phyloP scores from a whole-genome alignment of 2,329 filamentous ascomycete genomes.

The Leptographium wingfieldii region DNA sequence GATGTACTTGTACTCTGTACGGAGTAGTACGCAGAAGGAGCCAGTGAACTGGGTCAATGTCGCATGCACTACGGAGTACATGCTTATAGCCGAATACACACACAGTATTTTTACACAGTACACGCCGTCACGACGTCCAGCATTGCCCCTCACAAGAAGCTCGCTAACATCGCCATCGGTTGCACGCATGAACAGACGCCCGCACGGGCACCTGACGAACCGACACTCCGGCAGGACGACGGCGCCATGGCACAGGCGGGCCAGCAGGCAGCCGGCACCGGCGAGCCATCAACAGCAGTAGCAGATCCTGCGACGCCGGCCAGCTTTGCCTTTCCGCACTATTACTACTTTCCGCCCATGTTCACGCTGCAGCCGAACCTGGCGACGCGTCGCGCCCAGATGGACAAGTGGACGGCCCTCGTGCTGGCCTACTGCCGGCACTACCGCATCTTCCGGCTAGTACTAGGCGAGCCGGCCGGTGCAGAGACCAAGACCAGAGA shows the following conservation, averaged over 20 bases:
- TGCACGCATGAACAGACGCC: not conserved
- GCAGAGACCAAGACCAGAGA: slow-evolving; percentile 12
- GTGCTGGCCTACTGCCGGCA: slow-evolving; percentile 74
- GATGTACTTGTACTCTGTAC: no score
- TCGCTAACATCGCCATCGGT: not conserved
- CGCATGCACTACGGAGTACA: no score
- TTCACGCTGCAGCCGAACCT: slow-evolving; percentile 70
- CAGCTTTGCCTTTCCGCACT: slow-evolving; percentile 43
- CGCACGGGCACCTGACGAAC: not conserved
- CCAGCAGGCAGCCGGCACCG: not conserved
- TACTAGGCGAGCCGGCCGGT: slow-evolving; percentile 44
- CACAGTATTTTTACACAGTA: not conserved
- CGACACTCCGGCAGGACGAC: not conserved
- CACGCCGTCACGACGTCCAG: not conserved
- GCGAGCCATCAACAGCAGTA: not conserved
- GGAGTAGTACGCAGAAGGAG: no score
- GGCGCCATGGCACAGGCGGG: not conserved
- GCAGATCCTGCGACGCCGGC: not conserved
- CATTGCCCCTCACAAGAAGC: not conserved
- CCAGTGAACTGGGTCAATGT: no score
- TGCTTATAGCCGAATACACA: not conserved
- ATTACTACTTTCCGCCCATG: slow-evolving; percentile 72
- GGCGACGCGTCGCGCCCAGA: slow-evolving; percentile 60
- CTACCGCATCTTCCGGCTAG: slow-evolving; percentile 64
- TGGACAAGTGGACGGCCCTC: slow-evolving; percentile 74